Evolutionary conservation across 2,329 filamentous ascomycete species (phyloP).

Genomic region (Cercospora berteroae): DNA sequence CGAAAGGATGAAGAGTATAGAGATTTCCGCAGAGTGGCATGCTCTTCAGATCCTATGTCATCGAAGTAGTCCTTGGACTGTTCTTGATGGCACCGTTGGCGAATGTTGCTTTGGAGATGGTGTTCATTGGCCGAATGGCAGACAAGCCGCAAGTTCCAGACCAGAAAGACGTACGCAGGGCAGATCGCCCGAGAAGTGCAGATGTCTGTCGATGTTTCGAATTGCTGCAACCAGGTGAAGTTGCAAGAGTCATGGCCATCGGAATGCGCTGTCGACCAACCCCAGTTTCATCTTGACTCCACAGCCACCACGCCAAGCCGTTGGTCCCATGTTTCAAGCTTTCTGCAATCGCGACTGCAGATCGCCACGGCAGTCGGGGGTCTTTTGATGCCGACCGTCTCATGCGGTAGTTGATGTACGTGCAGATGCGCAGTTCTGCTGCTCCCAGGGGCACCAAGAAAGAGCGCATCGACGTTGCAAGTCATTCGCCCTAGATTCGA

Average conservation of each 20-base stretch:
- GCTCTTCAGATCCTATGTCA: not conserved
- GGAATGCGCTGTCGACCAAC: constrained; percentile 1
- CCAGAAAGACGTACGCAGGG: not conserved
- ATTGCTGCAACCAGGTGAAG: constrained; percentile 10
- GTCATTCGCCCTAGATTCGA: not conserved
- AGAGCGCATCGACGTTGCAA: not conserved
- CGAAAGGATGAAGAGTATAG: not conserved
- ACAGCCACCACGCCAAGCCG: not conserved
- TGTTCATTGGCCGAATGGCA: not conserved
- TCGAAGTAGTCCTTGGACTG: not conserved
- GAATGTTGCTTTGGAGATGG: not conserved
- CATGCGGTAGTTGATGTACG: not conserved
- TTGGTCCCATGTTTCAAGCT: constrained; percentile 6
- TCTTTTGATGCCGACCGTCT: not conserved
- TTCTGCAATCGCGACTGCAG: not conserved
- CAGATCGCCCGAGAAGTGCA: not conserved
- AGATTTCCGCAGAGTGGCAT: not conserved
- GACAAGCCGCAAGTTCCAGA: not conserved
- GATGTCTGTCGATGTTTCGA: not conserved
- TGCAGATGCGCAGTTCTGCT: not conserved
- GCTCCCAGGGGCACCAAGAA: not conserved
- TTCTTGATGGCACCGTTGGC: not conserved
- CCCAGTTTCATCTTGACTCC: not conserved
- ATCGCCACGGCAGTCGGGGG: constrained; percentile 1
- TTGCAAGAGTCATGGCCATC: constrained; percentile 9